These are phyloP conservation scores for Macrolepiota albuminosa DNA, from an alignment of 768 basidiomycete species.

Conservation along the genomic window DNA sequence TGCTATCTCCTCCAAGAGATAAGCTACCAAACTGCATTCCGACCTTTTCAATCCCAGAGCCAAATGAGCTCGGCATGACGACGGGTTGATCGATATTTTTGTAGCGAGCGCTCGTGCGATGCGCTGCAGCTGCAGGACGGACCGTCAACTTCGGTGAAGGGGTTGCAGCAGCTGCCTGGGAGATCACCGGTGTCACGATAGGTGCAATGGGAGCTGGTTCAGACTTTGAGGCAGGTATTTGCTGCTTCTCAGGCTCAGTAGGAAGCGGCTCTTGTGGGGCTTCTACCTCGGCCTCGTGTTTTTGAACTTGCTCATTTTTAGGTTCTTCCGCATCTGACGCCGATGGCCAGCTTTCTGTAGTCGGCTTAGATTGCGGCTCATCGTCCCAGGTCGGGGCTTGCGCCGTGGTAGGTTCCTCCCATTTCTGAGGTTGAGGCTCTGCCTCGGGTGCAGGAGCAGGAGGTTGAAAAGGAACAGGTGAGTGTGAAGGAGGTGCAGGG, in stretches of 20 bases:
- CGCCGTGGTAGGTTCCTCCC: conserved; percentile 73
- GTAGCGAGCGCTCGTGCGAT: conserved; percentile 57
- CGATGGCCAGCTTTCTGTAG: conserved; percentile 31
- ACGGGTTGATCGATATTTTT: conserved; percentile 77
- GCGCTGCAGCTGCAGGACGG: conserved; percentile 47
- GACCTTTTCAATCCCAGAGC: conserved; percentile 63
- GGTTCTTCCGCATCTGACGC: conserved; percentile 21
- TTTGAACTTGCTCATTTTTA: conserved; percentile 14
- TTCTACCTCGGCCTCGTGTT: conserved; percentile 26
- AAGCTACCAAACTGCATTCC: conserved; percentile 91
- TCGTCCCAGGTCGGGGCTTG: conserved; percentile 71
- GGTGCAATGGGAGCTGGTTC: conserved; percentile 32
- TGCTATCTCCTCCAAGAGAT: conserved; percentile 64
- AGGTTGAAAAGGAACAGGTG: conserved; percentile 28
- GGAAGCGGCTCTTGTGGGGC: conserved; percentile 24
- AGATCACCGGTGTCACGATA: conserved; percentile 24
- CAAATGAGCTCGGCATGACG: conserved; percentile 71
- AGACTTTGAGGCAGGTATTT: conserved; percentile 23
- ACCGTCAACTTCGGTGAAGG: conserved; percentile 48
- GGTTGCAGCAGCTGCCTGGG: conserved; percentile 34
- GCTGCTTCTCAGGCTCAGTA: conserved; percentile 26
- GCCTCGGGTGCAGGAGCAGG: conserved; percentile 27
- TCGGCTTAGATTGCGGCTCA: conserved; percentile 42
- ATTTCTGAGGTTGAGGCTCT: conserved; percentile 35
- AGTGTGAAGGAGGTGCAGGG: conserved; percentile 19